A percentile compares a stretch with the other conserved stretches of the same genome.
Conservation (phyloP, 306 rosid species). For the Prunus kanzakura region DNA sequence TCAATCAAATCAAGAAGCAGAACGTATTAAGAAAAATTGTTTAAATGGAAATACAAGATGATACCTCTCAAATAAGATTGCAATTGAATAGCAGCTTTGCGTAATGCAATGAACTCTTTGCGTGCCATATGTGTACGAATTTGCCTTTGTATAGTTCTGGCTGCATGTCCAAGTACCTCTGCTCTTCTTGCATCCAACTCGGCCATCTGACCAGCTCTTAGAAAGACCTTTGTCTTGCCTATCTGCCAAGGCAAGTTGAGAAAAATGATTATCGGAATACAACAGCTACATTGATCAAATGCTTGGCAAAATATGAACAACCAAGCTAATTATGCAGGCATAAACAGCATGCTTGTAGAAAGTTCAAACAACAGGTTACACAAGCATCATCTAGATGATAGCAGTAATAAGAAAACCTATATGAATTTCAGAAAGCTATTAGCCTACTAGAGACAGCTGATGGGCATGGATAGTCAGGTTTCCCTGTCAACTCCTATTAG, state of each 20-base stretch:
- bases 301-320: constrained; percentile 1
- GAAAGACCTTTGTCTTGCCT: constrained; percentile 88
- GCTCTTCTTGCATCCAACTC: constrained; percentile 97
- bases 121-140: constrained; percentile 89
- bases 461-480: neutral
- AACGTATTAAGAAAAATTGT: constrained; percentile 9
- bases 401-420: neutral
- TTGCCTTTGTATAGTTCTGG: constrained; percentile 90
- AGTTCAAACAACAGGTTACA: neutral
- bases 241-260: constrained; percentile 72
- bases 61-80: constrained; percentile 93
- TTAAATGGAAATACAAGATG: constrained; percentile 22
- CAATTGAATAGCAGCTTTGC: constrained; percentile 78
- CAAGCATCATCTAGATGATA: neutral
- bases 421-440: neutral
- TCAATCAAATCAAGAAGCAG: neutral
- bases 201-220: constrained; percentile 99
- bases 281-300: constrained; percentile 8
- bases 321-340: neutral
- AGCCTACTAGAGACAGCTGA: neutral
- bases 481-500: neutral
- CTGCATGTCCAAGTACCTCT: constrained; percentile 96
- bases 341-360: neutral
- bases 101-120: constrained; percentile 72
- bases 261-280: constrained; percentile 18